Base-by-base conservation (phyloP, 2,329 filamentous ascomycete species). In the Penicillium sp. region DNA sequence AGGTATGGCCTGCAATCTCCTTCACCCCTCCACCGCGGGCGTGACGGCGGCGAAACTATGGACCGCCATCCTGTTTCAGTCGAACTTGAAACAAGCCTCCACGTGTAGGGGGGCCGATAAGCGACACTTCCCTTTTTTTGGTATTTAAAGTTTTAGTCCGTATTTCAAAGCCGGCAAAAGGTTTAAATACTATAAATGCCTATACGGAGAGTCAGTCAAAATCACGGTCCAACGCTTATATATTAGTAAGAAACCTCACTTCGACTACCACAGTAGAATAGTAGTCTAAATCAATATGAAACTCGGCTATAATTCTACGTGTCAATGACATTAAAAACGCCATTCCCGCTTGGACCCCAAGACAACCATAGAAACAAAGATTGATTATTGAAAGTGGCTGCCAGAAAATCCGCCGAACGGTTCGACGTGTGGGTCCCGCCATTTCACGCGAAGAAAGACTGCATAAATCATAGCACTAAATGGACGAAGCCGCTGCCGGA, bases 1-100 rank as follows among this genome's bases (percentile, higher is more conserved):
- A 56, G 35, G 51, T 55, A 51, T 63, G 57, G 61, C 54, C 55
- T 64, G 53, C 42, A 61, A 44, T 51, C 22, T 43, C 49, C 49
- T 49, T 20, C 41, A 37, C 49, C 48, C 12, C 41, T 54, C 52
- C 40, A 57, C 35, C 6, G 18, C 23, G 42, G 57, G 15, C 44
- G 25, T 27, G 23, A 42, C 26, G 25, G 33, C 20, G 18, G 18
- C 33, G 22, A 46, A 51, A 35, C 47, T 58, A 50, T 51, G 22
- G 23, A 23, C 14, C 20, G n/a, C 8, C 29, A 20, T 37, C 25
- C 26, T 46, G 44, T 47, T 51, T 44, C 18, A 25, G 4, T 22
- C 42, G 49, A 54, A 12, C 2, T 5, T 55, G 60, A 60, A 59
- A 64, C 54, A 53, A 58, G 48, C 44, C 54, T 50, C 54, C 48